Conservation (phyloP, 2,329 filamentous ascomycete genomes). For the Colletotrichum tofieldiae region DNA sequence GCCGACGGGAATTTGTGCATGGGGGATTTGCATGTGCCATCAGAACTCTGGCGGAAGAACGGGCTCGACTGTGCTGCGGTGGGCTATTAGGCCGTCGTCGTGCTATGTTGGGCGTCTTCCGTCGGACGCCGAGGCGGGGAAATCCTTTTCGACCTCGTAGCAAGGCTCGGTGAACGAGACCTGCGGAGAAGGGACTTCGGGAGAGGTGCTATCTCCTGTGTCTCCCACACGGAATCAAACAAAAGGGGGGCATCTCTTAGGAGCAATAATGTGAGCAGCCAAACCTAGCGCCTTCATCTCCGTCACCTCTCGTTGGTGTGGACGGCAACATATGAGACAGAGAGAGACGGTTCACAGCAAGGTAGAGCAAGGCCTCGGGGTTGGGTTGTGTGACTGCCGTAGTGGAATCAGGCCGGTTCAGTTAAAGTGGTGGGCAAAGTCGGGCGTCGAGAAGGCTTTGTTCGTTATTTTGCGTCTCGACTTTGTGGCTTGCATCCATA, state of each 20-base stretch:
- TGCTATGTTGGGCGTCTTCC: not conserved
- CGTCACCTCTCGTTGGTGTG: not conserved
- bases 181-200: not conserved
- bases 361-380: too few relatives aligned
- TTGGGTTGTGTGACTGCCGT: not conserved
- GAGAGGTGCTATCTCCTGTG: not conserved
- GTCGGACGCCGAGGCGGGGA: slow-evolving; percentile 3
- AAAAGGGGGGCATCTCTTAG: not conserved
- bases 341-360: not conserved
- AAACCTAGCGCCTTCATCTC: not conserved
- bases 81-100: not conserved
- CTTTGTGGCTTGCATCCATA: slow-evolving; percentile 13
- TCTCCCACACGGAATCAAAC: not conserved
- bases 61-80: not conserved
- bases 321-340: not conserved
- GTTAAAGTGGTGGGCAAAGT: not conserved
- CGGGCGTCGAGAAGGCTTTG: slow-evolving; percentile 7
- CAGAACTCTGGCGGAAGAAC: not conserved
- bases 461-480: not conserved
- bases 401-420: not conserved
- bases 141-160: not conserved
- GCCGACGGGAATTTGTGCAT: not conserved
- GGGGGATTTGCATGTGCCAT: not conserved
- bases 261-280: not conserved
- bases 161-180: not conserved